These are phyloP conservation scores for Xerocomus nothofagi DNA, from an alignment of 1,284 basidiomycete species.

Conservation along the genomic window DNA sequence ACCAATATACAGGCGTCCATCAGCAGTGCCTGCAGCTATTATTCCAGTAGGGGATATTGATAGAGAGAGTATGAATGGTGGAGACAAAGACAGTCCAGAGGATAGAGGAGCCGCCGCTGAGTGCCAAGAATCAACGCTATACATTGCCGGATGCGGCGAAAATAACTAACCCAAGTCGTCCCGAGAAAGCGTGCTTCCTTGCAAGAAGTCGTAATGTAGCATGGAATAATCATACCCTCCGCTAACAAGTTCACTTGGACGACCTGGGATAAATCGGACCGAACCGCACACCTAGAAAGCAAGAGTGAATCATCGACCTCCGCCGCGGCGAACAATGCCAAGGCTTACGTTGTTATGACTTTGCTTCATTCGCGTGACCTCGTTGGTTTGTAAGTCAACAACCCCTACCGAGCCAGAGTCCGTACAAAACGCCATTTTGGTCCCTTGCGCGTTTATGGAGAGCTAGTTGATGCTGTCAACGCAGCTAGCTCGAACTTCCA, in stretches of 20 bases:
- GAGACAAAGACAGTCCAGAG: slow-evolving; percentile 58
- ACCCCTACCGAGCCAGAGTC: slow-evolving; percentile 69
- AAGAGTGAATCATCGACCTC: slow-evolving; percentile 6
- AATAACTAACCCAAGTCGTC: slow-evolving; percentile 53
- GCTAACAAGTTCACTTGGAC: slow-evolving; percentile 69
- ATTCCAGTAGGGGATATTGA: slow-evolving; percentile 57
- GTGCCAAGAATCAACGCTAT: slow-evolving; percentile 6
- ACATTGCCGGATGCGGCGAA: not conserved
- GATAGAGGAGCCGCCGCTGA: slow-evolving; percentile 43
- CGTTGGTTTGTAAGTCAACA: slow-evolving; percentile 52
- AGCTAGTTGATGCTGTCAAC: slow-evolving; percentile 51
- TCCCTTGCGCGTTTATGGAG: slow-evolving; percentile 52
- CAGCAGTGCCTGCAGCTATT: slow-evolving; percentile 70
- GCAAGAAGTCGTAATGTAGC: slow-evolving; percentile 64
- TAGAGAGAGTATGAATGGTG: slow-evolving; percentile 68
- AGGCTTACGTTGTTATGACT: slow-evolving; percentile 64
- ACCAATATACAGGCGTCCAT: slow-evolving; percentile 70
- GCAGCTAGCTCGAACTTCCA: slow-evolving; percentile 23
- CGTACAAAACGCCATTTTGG: slow-evolving; percentile 62
- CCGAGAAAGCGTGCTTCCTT: slow-evolving; percentile 57
- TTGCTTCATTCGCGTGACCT: slow-evolving; percentile 55
- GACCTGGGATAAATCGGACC: slow-evolving; percentile 66
- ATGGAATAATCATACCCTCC: slow-evolving; percentile 72
- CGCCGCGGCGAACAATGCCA: not conserved
- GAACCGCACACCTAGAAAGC: slow-evolving; percentile 62